Percentiles rank a stretch among this genome's conserved stretches.
Evolutionary conservation across 2,329 filamentous ascomycete species (phyloP).

Genomic region (Lecanicillium sp.): DNA sequence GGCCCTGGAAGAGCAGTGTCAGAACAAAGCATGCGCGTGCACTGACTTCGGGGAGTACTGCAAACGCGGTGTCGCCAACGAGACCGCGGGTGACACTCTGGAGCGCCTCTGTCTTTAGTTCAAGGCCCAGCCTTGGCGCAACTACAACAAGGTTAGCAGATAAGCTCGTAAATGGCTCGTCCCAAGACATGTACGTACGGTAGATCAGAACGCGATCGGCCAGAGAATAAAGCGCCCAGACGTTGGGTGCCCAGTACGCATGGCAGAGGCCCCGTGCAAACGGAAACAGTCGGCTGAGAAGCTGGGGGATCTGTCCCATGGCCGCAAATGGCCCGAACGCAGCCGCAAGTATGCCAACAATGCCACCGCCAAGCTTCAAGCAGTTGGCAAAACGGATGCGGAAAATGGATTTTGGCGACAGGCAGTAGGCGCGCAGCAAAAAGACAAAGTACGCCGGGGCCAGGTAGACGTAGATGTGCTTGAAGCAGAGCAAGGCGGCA

Average conservation of each 20-base stretch:
- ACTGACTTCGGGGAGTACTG: constrained; percentile 80
- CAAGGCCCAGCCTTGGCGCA: constrained; percentile 71
- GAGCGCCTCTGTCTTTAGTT: constrained; percentile 65
- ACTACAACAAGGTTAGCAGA: constrained; percentile 38
- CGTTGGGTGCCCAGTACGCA: constrained; percentile 96
- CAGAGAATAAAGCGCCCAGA: constrained; percentile 97
- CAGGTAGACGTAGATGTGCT: constrained; percentile 96
- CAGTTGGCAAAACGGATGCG: constrained; percentile 70
- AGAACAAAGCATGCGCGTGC: constrained; percentile 73
- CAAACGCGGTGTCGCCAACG: constrained; percentile 89
- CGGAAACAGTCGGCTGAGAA: constrained; percentile 80
- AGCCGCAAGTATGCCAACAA: constrained; percentile 63
- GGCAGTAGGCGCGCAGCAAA: constrained; percentile 80
- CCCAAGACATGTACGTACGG: constrained; percentile 50
- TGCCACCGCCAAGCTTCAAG: constrained; percentile 70
- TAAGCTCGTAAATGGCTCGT: constrained; percentile 7
- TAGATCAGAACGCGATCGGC: constrained; percentile 75
- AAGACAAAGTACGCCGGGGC: constrained; percentile 95
- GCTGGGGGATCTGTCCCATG: constrained; percentile 75
- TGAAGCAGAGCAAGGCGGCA: constrained; percentile 80
- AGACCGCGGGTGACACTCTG: constrained; percentile 87
- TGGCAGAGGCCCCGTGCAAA: constrained; percentile 92
- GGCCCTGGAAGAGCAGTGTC: constrained; percentile 73
- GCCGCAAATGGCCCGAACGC: constrained; percentile 85
- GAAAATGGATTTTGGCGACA: constrained; percentile 70